Evolutionary conservation across 2,329 filamentous ascomycete genomes (phyloP), one percentile per base, ranked within the genome.

Genomic region (Penicillium sp.): DNA sequence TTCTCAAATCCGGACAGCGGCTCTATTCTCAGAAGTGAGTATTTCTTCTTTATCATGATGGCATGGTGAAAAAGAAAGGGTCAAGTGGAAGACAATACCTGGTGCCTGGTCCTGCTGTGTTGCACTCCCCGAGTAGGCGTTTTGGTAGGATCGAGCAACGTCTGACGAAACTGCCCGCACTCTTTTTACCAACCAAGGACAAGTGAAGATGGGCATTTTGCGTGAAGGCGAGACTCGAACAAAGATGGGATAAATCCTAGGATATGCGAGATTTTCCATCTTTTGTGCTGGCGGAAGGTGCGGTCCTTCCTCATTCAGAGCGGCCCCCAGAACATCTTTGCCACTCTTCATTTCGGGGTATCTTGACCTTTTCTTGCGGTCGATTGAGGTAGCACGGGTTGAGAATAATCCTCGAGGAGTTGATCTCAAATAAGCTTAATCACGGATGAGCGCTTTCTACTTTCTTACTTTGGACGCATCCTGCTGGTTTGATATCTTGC

Each of bases 171-270:
- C 13, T 27, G 49, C 50, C 39, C 51, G 50, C 23, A 40, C 44
- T 41, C 51, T 58, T 46, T 57, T 45, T 48, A 62, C 55, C n/a
- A n/a, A n/a, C 31, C 53, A 57, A 29, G 58, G 61, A 37, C 62
- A 65, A 18, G 55, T 42, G 31, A 64, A 42, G 16, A 63, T 51
- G 5, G 56, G 44, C 59, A 62, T 64, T 34, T 44, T 26, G 29
- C 11, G 5, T 37, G 6, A 34, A 8, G 16, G 9, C 11, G 31
- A 18, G 16, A 20, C 18, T 16, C 10, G 16, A 22, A n/a, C 14
- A 3, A n/a, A 38, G 29, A 26, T n/a, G 24, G 28, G 10, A 26
- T 11, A 16, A 16, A 26, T 27, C 31, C 31, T 16, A 20, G 8
- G 31, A 18, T 34, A 16, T 34, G 16, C 14, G 31, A 10, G 31